Evolutionary conservation across 1,139 yeast genomes (phyloP), one percentile per base, ranked within the genome.

Genomic region (Blastobotrys capitulatus): DNA sequence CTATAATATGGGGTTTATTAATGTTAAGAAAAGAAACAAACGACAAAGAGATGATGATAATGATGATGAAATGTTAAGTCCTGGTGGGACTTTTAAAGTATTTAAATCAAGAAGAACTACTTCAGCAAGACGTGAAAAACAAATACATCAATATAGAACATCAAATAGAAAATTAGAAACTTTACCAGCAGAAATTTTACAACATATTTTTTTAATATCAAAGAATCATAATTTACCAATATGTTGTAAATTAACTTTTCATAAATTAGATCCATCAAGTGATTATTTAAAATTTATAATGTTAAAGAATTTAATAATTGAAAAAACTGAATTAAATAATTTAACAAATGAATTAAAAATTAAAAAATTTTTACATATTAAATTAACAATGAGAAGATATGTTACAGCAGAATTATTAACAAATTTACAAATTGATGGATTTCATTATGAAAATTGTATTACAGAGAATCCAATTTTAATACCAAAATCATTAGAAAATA

Each of bases 181-280:
- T 22, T 49, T 56, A 4, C 59, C 59, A 10, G 44, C 51, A 2
- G 59, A 56, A 44, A 40, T 56, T 10, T 40, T 56, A 15, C 57
- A 56, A 16, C 44, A 39, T 13, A 50, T 55, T 4, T 56, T 56
- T 44, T 36, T 55, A 10, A 27, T 26, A n/a, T 55, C 57, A 2
- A 34, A 38, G 9, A 54, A 55, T 43, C 42, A 44, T 19, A 40
- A 38, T 5, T 41, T 56, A 10, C 50, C 55, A 4, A 27, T 29
- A 15, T 46, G 52, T 37, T 54, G 53, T 18, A 44, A 41, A n/a
- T 3, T 10, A n/a, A 15, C 47, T 8, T 45, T 40, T 32, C 16
- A 36, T 10, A 53, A 50, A 42, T 45, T 54, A 4, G 19, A 19
- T 26, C 20, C 19, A 18, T 27, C 35, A 8, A 45, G 44, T 35